Percentiles rank a stretch among this genome's conserved stretches.
These are phyloP conservation scores for Didymella glomerata DNA, from an alignment of 2,329 filamentous ascomycete genomes.

Conservation along the genomic window DNA sequence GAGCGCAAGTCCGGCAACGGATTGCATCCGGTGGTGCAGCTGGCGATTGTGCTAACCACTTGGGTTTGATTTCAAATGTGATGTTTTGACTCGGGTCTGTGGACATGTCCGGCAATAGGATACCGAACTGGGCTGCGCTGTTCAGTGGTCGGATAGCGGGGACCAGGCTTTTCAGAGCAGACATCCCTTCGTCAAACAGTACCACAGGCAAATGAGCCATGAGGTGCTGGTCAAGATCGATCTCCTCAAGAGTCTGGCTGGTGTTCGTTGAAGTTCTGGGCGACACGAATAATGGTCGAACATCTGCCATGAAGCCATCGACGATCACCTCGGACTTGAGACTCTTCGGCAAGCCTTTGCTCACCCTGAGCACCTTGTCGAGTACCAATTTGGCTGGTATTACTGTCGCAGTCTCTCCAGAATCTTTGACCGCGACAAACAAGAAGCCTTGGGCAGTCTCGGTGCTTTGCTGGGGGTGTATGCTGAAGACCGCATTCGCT, in stretches of 20 bases:
- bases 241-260: constrained; percentile 13
- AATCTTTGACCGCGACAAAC: constrained; percentile 27
- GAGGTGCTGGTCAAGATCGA: constrained; percentile 19
- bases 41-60: constrained; percentile 59
- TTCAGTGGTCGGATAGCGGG: constrained; percentile 21
- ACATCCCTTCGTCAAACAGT: constrained; percentile 10
- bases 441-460: constrained; percentile 14
- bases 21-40: constrained; percentile 52
- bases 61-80: constrained; percentile 57
- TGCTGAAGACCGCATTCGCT: constrained; percentile 46
- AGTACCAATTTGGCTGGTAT: constrained; percentile 23
- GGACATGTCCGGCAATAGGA: constrained; percentile 46
- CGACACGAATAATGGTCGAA: constrained; percentile 40
- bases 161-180: constrained; percentile 8
- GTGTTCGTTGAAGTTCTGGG: constrained; percentile 11
- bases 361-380: constrained; percentile 41
- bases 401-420: constrained; percentile 14
- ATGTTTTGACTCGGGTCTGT: constrained; percentile 29
- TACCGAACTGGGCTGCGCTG: constrained; percentile 27
- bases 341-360: constrained; percentile 41
- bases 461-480: constrained; percentile 17
- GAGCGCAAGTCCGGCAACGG: constrained; percentile 58
- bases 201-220: constrained; percentile 16
- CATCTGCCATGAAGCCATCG: constrained; percentile 36
- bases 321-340: constrained; percentile 37